Evolutionary conservation across 257 asterid genomes (phyloP), one percentile per base, ranked within the genome.

Genomic region (Solanum ossicruentum): DNA sequence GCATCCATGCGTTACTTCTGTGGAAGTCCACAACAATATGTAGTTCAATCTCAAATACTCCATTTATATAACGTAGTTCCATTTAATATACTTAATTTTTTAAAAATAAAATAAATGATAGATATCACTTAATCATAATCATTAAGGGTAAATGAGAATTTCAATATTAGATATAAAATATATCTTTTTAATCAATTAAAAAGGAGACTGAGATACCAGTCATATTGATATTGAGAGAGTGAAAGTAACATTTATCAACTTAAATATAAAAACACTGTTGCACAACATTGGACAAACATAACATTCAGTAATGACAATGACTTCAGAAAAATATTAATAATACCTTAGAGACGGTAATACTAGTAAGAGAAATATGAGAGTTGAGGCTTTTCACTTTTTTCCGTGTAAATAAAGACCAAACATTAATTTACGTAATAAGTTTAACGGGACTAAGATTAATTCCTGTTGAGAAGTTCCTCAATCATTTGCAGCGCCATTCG

Each of bases 401-500:
- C n/a, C 56, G 36, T 41, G 13, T 20, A 81, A 81, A 81, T 58
- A 58, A 7, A 20, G 56, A 81, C 56, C 72, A 81, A n/a, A 49
- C 82, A 75, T 51, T 49, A 3, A 36, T 77, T 58, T 20, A 77
- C 82, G 11, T 15, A 81, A 41, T 32, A 61, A 82, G 41, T 75
- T 47, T 13, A 47, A 12, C n/a, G 10, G 41, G 21, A 28, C 20
- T 39, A 70, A 23, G n/a, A 60, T 85, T 65, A 89, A 75, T 90
- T 89, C 56, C 88, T 69, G 87, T 90, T 85, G 15, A 92, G 89
- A 26, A 92, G 87, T 83, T 92, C 94, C 61, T 92, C 94, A 28
- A 92, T 88, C 94, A 92, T 92, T 63, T 92, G 94, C 79, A 89
- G 47, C 10, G 94, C 94, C 77, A 92, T 81, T 26, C 79, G 88